Base-by-base conservation (phyloP, 176 grass and related monocot species). In the Olyra latifolia region DNA sequence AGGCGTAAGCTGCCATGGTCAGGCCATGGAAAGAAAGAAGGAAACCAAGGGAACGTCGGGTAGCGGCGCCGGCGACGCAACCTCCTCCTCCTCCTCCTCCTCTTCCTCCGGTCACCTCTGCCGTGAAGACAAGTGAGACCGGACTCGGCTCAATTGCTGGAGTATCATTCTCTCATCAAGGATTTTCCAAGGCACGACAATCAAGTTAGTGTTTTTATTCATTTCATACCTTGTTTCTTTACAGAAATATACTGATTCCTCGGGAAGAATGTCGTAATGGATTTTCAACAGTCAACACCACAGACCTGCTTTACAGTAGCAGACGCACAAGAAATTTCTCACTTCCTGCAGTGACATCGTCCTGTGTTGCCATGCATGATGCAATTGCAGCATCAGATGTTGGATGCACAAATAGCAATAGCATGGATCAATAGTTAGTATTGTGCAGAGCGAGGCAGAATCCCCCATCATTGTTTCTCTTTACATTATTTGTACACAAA, bases 401-500 rank as follows among this genome's bases (percentile, higher is more conserved):
- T 54, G 50, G 50, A 53, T 53, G 17, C 49, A 52, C 50, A 5
- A 53, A 8, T n/a, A n/a, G 7, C 17, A 53, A 20, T n/a, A n/a
- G 7, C 17, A 53, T 20, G 50, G 50, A 49, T 17, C 16, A 5
- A 49, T 1, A 50, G 48, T 19, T 19, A 50, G 48, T 7, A 50
- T 19, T 19, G 48, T 17, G 48, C 48, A 50, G 45, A 47, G 48
- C 48, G 16, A 50, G 6, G 48, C 48, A 19, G 16, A 50, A 50
- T 50, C 16, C 6, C 4, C 48, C 48, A 50, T 50, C 48, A 50
- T n/a, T 35, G 32, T 52, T 22, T 42, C 9, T 42, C 23, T 78
- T 71, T 78, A 85, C 83, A 85, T 39, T 29, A 78, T 86, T 80
- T 68, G 68, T 65, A 66, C 58, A 75, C 47, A 53, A 80, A 25